These are phyloP conservation scores for Ceratobasidium papillatum DNA, from an alignment of 1,284 basidiomycete species.

Conservation along the genomic window DNA sequence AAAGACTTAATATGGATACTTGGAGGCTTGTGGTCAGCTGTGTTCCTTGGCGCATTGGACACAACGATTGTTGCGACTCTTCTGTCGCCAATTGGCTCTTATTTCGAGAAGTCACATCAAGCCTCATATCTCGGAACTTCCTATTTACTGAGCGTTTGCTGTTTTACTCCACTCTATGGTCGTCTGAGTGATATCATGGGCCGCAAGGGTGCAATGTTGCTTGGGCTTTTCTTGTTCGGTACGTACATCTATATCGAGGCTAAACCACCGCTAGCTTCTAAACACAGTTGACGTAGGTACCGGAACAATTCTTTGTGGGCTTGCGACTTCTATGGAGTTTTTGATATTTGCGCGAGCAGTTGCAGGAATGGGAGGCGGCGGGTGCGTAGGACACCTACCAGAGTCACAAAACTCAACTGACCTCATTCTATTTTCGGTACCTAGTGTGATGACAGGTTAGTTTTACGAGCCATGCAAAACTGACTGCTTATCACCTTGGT, in stretches of 20 bases:
- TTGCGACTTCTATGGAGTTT: slow-evolving; percentile 84
- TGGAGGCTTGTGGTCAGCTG: slow-evolving; percentile 77
- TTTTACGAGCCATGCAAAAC: slow-evolving; percentile 45
- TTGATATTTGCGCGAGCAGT: slow-evolving; percentile 82
- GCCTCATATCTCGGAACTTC: slow-evolving; percentile 89
- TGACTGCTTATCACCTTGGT: not conserved
- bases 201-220: slow-evolving; percentile 73
- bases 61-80: slow-evolving; percentile 71
- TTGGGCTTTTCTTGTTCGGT: slow-evolving; percentile 85
- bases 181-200: slow-evolving; percentile 83
- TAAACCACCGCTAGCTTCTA: slow-evolving; percentile 41
- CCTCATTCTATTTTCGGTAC: slow-evolving; percentile 54
- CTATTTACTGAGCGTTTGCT: slow-evolving; percentile 87
- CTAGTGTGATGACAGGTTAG: slow-evolving; percentile 77
- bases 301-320: slow-evolving; percentile 83
- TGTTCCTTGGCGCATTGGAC: slow-evolving; percentile 83
- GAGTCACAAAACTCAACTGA: not conserved
- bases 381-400: slow-evolving; percentile 61
- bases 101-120: slow-evolving; percentile 79
- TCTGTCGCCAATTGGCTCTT: slow-evolving; percentile 78
- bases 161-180: slow-evolving; percentile 73
- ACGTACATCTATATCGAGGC: slow-evolving; percentile 43
- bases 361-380: slow-evolving; percentile 91
- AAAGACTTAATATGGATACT: slow-evolving; percentile 68
- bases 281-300: slow-evolving; percentile 59